Evolutionary conservation across 2,329 filamentous ascomycete species (phyloP).

Genomic region (Paecilomyces sp.): DNA sequence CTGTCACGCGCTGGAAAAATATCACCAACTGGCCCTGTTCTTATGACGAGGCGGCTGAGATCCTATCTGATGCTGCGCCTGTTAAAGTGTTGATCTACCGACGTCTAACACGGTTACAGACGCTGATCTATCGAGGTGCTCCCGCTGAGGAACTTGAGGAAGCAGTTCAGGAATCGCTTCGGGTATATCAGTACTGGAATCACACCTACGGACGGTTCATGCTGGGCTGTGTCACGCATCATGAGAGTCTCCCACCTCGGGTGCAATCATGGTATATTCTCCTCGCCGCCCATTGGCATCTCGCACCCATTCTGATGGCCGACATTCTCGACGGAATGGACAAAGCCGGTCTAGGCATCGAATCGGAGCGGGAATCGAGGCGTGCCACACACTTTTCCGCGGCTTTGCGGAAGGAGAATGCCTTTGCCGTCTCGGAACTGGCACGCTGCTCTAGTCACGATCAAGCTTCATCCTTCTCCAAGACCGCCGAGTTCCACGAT

Average conservation of each 20-base stretch:
- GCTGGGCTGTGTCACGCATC: constrained; percentile 44
- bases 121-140: constrained; percentile 38
- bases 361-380: constrained; percentile 17
- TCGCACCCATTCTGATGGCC: constrained; percentile 49
- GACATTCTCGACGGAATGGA: constrained; percentile 49
- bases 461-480: not conserved
- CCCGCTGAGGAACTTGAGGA: constrained; percentile 39
- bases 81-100: constrained; percentile 55
- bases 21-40: constrained; percentile 47
- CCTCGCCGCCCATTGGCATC: constrained; percentile 52
- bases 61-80: constrained; percentile 47
- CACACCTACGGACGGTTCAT: constrained; percentile 46
- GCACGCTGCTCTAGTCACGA: constrained; percentile 41
- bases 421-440: constrained; percentile 42
- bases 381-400: constrained; percentile 26
- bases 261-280: constrained; percentile 56
- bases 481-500: constrained; percentile 40
- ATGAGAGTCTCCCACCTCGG: constrained; percentile 44
- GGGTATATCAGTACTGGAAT: constrained; percentile 52
- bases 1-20: constrained; percentile 2
- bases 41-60: constrained; percentile 43
- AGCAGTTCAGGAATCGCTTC: constrained; percentile 40
- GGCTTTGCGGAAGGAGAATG: constrained; percentile 38
- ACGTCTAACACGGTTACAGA: constrained; percentile 50
- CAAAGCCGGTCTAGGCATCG: constrained; percentile 15